phyloP scores from a whole-genome alignment of 805 yeast genomes.

The Cyberlindnera suaveolens region DNA sequence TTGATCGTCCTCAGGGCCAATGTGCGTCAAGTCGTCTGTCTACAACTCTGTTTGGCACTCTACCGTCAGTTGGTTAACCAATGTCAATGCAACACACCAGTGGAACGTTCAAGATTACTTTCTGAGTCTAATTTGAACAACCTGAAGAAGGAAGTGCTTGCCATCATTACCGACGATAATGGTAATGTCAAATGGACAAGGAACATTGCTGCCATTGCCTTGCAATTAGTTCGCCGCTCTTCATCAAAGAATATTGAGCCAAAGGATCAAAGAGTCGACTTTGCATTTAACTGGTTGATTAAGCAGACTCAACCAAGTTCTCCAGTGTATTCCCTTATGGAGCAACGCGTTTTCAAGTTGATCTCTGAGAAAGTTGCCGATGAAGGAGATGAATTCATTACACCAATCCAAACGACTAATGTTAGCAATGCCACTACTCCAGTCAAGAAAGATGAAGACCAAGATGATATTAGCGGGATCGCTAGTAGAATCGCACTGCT shows the following conservation, averaged over 20 bases:
- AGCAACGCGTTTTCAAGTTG: constrained; percentile 53
- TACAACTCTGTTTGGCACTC: constrained; percentile 64
- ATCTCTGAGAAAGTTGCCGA: constrained; percentile 33
- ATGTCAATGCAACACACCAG: constrained; percentile 10
- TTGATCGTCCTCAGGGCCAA: constrained; percentile 76
- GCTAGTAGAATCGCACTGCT: constrained; percentile 50
- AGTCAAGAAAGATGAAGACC: constrained; percentile 32
- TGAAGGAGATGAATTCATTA: constrained; percentile 6
- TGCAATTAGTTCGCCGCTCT: constrained; percentile 51
- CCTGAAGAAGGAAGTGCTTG: constrained; percentile 65
- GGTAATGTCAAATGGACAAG: constrained; percentile 90
- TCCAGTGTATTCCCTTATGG: constrained; percentile 70
- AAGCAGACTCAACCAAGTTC: constrained; percentile 84
- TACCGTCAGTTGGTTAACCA: constrained; percentile 59
- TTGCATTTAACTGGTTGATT: constrained; percentile 72
- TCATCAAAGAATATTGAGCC: constrained; percentile 15
- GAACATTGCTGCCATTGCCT: constrained; percentile 64
- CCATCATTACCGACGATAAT: constrained; percentile 77
- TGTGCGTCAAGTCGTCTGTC: constrained; percentile 76
- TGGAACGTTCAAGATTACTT: constrained; percentile 24
- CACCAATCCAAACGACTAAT: constrained; percentile 7
- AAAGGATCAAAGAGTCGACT: constrained; percentile 28
- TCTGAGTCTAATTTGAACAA: constrained; percentile 33
- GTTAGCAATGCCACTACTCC: constrained; percentile 10
- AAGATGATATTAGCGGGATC: constrained; percentile 50